Evolutionary conservation across 2,329 filamentous ascomycete genomes (phyloP).

Genomic region (Aspergillus aculeatinus): DNA sequence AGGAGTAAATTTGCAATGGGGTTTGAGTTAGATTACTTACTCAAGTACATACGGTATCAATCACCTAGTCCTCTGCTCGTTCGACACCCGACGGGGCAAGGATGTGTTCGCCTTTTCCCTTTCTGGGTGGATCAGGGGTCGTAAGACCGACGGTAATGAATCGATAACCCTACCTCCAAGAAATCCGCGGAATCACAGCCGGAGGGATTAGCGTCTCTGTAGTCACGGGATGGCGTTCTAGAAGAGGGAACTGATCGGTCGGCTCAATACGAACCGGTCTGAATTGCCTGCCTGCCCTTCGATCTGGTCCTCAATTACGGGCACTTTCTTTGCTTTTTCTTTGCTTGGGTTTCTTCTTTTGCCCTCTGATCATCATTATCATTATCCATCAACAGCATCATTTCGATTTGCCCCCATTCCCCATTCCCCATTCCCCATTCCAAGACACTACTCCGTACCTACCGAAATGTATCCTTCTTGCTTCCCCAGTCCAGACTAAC

Average conservation of each 20-base stretch:
- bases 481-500: conserved; percentile 5
- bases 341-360: too few relatives aligned
- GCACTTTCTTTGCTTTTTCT: too few relatives aligned
- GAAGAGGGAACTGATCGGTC: conserved; percentile 8
- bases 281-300: neutral
- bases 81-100: neutral
- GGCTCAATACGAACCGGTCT: neutral
- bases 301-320: too few relatives aligned
- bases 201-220: neutral
- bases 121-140: neutral
- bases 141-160: neutral
- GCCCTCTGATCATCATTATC: neutral
- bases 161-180: neutral
- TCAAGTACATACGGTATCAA: neutral
- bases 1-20: neutral
- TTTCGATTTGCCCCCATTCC: neutral
- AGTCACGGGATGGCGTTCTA: conserved; percentile 8
- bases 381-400: neutral
- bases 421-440: neutral
- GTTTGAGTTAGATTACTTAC: neutral
- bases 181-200: conserved; percentile 8
- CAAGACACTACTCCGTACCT: too few relatives aligned
- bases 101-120: neutral
- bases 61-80: neutral
- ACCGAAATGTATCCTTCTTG: neutral